phyloP scores from a whole-genome alignment of 1,284 basidiomycete species.

The Golubevia pallescens region DNA sequence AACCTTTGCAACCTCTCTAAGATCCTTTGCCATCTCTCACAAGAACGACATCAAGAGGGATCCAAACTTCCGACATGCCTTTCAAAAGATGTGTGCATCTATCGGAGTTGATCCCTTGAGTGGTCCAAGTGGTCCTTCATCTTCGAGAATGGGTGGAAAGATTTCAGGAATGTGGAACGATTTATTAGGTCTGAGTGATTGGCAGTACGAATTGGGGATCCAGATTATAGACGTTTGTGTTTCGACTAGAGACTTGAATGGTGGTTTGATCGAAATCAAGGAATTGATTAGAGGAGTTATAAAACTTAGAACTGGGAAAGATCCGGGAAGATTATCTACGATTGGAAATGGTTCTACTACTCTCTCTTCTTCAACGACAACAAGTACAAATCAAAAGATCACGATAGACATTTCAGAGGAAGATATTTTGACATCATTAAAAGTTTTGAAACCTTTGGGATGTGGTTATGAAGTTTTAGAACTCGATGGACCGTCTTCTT shows the following conservation, averaged over 20 bases:
- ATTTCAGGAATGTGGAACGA: conserved; percentile 83
- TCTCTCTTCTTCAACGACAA: too few species aligned
- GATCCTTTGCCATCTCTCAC: conserved; percentile 81
- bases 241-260: conserved; percentile 83
- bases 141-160: conserved; percentile 65
- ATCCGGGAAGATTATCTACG: too few species aligned
- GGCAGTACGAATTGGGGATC: conserved; percentile 92
- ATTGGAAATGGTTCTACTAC: too few species aligned
- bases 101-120: conserved; percentile 93
- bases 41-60: conserved; percentile 83
- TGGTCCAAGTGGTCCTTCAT: conserved; percentile 14
- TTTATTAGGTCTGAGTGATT: conserved; percentile 83
- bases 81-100: conserved; percentile 93
- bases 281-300: conserved; percentile 82
- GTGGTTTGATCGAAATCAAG: conserved; percentile 86
- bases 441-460: conserved; percentile 50
- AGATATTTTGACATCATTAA: conserved; percentile 46
- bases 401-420: conserved; percentile 38
- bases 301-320: conserved; percentile 75
- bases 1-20: conserved; percentile 81
- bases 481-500: conserved; percentile 11
- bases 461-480: conserved; percentile 51
- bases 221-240: conserved; percentile 97
- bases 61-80: conserved; percentile 86
- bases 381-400: too few species aligned